Evolutionary conservation across 2,329 filamentous ascomycete species (phyloP).

Genomic region (Dothistroma pini): DNA sequence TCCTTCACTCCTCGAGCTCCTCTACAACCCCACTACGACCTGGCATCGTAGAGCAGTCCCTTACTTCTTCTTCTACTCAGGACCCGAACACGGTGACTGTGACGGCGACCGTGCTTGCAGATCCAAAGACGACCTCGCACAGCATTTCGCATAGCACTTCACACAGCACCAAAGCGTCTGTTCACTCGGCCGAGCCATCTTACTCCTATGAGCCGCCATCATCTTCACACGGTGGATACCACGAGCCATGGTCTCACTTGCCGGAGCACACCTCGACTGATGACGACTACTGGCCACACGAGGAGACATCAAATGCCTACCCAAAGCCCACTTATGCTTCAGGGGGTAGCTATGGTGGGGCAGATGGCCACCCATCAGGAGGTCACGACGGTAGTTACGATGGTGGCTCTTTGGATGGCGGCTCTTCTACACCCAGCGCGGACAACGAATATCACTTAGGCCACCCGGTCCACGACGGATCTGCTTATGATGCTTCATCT

Average conservation of each 20-base stretch:
- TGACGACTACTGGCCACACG: background rate
- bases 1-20: background rate
- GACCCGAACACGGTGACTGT: background rate
- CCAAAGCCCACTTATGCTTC: background rate
- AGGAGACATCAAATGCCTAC: background rate
- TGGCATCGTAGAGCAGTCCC: background rate
- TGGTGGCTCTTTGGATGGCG: background rate
- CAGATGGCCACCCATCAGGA: background rate
- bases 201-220: background rate
- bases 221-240: background rate
- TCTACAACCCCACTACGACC: background rate
- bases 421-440: background rate
- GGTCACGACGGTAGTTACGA: background rate
- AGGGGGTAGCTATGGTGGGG: background rate
- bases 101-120: no score
- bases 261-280: background rate
- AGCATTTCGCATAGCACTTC: no score
- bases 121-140: no score
- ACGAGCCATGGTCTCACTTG: background rate
- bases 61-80: background rate
- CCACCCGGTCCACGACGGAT: background rate
- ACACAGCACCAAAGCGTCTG: no score
- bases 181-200: background rate
- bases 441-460: background rate
- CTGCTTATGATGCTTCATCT: background rate